phyloP scores from a whole-genome alignment of 768 basidiomycete genomes.

The Trametes cinnabarina region DNA sequence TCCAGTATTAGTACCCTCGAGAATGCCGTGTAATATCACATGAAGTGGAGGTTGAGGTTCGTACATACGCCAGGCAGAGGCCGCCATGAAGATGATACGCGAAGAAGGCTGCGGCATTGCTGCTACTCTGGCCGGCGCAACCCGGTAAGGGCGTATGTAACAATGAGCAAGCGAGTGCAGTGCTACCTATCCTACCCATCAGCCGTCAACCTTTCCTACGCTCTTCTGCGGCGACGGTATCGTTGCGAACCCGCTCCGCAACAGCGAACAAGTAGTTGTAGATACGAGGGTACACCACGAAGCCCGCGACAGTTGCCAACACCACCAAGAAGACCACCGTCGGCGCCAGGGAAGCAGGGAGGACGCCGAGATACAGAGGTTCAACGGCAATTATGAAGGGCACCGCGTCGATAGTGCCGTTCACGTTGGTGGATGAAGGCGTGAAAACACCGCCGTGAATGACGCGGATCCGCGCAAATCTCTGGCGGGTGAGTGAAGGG shows the following conservation, averaged over 20 bases:
- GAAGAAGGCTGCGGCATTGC: no score
- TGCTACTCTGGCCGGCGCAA: no score
- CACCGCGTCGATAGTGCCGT: conserved; percentile 30
- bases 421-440: conserved; percentile 27
- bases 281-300: conserved; percentile 22
- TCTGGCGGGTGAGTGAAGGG: conserved; percentile 34
- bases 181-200: no score
- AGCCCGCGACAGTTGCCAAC: conserved; percentile 28
- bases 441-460: conserved; percentile 52
- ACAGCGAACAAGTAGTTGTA: conserved; percentile 6
- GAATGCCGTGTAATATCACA: no score
- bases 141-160: no score
- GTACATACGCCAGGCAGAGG: no score
- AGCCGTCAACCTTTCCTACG: neutral
- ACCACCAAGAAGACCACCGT: conserved; percentile 31
- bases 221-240: neutral
- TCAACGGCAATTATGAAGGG: conserved; percentile 57
- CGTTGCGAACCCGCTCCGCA: conserved; percentile 17
- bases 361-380: conserved; percentile 54
- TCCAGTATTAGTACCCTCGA: no score
- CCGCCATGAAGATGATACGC: neutral
- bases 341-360: conserved; percentile 53
- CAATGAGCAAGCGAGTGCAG: no score
- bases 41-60: no score
- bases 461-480: conserved; percentile 58